Evolutionary conservation across 2,329 filamentous ascomycete genomes (phyloP).

Genomic region (Ophiostoma himal-ulmi): DNA sequence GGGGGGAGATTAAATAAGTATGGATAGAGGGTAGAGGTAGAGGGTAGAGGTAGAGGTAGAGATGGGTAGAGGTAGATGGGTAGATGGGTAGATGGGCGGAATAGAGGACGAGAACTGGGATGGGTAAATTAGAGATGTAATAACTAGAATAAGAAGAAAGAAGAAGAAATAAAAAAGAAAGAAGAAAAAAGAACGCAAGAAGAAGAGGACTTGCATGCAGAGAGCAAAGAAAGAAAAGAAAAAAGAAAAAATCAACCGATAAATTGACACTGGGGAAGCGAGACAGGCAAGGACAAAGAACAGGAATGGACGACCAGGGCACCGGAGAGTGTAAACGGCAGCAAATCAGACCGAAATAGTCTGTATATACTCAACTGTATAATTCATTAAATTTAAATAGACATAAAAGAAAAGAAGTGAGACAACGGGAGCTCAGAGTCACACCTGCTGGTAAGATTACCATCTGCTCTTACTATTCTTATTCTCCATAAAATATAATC

Average conservation of each 20-base stretch:
- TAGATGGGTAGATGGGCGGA: neutral
- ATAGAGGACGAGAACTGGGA: constrained; percentile 11
- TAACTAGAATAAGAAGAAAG: constrained; percentile 10
- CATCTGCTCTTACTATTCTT: neutral
- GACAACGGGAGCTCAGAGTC: constrained; percentile 7
- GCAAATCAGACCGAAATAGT: no score
- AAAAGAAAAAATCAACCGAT: neutral
- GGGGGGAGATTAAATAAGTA: constrained; percentile 13
- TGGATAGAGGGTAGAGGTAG: constrained; percentile 10
- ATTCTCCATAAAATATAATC: neutral
- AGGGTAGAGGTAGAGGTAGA: no score
- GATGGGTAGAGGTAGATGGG: neutral
- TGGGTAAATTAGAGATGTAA: constrained; percentile 11
- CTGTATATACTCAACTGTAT: no score
- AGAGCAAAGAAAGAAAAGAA: constrained; percentile 1
- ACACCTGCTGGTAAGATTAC: constrained; percentile 7
- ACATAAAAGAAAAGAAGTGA: constrained; percentile 2
- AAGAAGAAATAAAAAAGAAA: neutral
- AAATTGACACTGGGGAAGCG: constrained; percentile 5
- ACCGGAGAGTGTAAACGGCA: neutral
- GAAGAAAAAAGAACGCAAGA: neutral
- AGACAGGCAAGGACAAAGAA: neutral
- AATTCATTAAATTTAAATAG: neutral
- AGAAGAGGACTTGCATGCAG: neutral
- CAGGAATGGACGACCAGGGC: neutral